Evolutionary conservation across 495 filamentous ascomycete genomes (phyloP).

Genomic region (Penicillium paradoxum): DNA sequence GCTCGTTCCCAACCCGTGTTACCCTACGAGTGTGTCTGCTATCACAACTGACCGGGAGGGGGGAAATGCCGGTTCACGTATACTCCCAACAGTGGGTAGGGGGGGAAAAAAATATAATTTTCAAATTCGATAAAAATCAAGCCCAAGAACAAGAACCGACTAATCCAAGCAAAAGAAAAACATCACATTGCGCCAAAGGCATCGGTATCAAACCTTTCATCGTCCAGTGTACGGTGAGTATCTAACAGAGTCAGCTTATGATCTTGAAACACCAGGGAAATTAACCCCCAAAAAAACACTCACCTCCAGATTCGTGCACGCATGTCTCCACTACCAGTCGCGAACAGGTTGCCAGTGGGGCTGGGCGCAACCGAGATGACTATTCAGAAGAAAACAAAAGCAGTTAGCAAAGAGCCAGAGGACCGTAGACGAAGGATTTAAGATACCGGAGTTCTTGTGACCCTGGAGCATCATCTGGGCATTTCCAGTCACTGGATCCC

Average conservation of each 20-base stretch:
- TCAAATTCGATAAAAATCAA: slow-evolving; percentile 11
- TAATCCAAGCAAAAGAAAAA: slow-evolving; percentile 17
- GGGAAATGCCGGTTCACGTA: too few species aligned
- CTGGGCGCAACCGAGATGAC: slow-evolving; percentile 88
- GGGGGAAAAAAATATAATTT: slow-evolving; percentile 8
- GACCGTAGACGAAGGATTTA: neutral
- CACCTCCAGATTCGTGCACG: slow-evolving; percentile 86
- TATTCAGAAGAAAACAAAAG: slow-evolving; percentile 24
- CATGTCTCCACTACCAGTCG: slow-evolving; percentile 88
- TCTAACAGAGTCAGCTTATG: slow-evolving; percentile 20
- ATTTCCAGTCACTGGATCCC: slow-evolving; percentile 81
- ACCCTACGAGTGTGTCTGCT: too few species aligned
- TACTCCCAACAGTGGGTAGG: neutral
- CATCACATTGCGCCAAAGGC: slow-evolving; percentile 38
- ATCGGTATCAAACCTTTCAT: slow-evolving; percentile 35
- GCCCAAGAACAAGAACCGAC: slow-evolving; percentile 13
- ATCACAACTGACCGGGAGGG: too few species aligned
- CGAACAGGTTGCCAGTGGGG: slow-evolving; percentile 72
- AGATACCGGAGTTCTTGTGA: slow-evolving; percentile 78
- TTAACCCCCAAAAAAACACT: too few species aligned
- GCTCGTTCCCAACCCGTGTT: too few species aligned
- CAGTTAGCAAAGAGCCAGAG: neutral
- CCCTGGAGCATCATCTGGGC: slow-evolving; percentile 91
- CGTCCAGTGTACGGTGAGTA: slow-evolving; percentile 44
- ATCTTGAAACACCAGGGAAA: slow-evolving; percentile 2